These are phyloP conservation scores for Cryptosporidium muris DNA, from an alignment of 169 alveolate genomes.

Conservation along the genomic window DNA sequence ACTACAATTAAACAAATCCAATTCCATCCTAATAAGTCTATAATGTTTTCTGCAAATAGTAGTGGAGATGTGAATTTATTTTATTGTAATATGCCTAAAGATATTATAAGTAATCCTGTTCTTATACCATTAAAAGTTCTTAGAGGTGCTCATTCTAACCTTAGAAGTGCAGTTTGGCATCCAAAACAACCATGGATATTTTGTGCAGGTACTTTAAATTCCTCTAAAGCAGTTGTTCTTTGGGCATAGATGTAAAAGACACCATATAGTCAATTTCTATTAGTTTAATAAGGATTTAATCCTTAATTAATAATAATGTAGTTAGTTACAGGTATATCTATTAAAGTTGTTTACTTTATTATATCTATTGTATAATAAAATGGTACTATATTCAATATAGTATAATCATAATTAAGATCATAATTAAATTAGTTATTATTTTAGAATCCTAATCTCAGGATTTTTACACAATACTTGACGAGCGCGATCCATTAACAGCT, in stretches of 20 bases:
- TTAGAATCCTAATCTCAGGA: too few relatives aligned
- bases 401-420: not conserved
- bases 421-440: too few relatives aligned
- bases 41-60: slow-evolving; percentile 82
- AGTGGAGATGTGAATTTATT: slow-evolving; percentile 83
- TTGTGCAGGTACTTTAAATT: slow-evolving; percentile 14
- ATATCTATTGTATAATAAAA: not conserved
- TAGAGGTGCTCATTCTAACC: slow-evolving; percentile 76
- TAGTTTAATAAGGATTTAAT: not conserved
- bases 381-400: slow-evolving; percentile 3
- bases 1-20: slow-evolving; percentile 81
- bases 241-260: slow-evolving; percentile 8
- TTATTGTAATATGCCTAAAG: slow-evolving; percentile 85
- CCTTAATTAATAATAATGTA: not conserved
- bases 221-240: slow-evolving; percentile 13
- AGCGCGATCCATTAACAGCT: too few relatives aligned
- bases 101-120: slow-evolving; percentile 81
- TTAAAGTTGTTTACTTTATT: not conserved
- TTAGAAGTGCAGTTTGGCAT: slow-evolving; percentile 83
- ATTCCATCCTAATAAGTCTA: slow-evolving; percentile 80
- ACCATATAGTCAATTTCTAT: not conserved
- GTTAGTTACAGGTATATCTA: not conserved
- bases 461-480: too few relatives aligned
- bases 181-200: slow-evolving; percentile 87
- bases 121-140: slow-evolving; percentile 87